Percentiles rank a stretch among this genome's conserved stretches.
phyloP scores from a whole-genome alignment of 352 stramenopile genomes.

The Phytopythium sindhum region DNA sequence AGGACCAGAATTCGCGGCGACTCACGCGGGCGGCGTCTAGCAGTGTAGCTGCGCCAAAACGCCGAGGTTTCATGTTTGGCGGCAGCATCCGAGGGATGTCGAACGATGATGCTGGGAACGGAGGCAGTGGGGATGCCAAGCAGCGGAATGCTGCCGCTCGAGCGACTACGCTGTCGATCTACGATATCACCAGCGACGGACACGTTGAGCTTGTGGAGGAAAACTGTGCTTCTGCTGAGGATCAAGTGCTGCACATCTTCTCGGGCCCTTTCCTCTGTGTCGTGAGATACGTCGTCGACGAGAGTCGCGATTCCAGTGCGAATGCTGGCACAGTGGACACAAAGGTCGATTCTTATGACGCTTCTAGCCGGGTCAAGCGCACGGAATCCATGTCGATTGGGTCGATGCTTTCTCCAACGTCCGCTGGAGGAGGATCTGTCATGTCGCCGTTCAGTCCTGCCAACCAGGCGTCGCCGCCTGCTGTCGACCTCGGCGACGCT shows the following conservation, averaged over 20 bases:
- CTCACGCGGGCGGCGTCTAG: slow-evolving; percentile 33
- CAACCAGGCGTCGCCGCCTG: slow-evolving; percentile 10
- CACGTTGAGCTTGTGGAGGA: slow-evolving; percentile 56
- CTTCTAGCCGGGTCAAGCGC: slow-evolving; percentile 38
- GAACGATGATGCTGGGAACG: slow-evolving; percentile 16
- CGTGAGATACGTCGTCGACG: slow-evolving; percentile 43
- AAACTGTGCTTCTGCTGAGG: slow-evolving; percentile 42
- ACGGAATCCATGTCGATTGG: slow-evolving; percentile 53
- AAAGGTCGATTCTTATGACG: slow-evolving; percentile 26
- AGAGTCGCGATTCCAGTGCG: neutral
- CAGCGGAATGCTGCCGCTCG: slow-evolving; percentile 36
- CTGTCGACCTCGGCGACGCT: slow-evolving; percentile 10
- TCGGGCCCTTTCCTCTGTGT: slow-evolving; percentile 65
- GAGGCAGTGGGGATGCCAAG: slow-evolving; percentile 19
- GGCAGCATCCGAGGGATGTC: slow-evolving; percentile 29
- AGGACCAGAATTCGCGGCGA: slow-evolving; percentile 45
- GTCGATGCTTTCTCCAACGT: slow-evolving; percentile 30
- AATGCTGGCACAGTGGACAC: neutral
- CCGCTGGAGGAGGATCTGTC: slow-evolving; percentile 16
- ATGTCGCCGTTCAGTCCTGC: slow-evolving; percentile 21
- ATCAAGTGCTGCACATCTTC: slow-evolving; percentile 65
- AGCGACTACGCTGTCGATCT: slow-evolving; percentile 33
- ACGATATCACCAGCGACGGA: slow-evolving; percentile 28
- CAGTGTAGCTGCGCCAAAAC: slow-evolving; percentile 31
- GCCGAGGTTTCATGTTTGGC: slow-evolving; percentile 69